A percentile compares a stretch with the other conserved stretches of the same genome.
Conservation (phyloP, 805 yeast genomes). For the Brettanomyces sp. region DNA sequence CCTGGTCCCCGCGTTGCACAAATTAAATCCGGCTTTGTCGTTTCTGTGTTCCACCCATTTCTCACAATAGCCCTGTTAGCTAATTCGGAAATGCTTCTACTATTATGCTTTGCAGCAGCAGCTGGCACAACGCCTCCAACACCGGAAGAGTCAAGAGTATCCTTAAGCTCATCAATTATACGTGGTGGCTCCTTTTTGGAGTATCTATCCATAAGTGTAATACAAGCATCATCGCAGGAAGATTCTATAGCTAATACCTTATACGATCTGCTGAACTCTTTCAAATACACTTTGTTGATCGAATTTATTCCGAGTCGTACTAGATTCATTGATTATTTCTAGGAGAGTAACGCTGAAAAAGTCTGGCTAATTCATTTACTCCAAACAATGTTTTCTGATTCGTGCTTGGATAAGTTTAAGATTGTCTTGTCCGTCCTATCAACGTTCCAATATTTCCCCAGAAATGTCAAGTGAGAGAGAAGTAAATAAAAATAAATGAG, state of each 20-base stretch:
- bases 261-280: constrained; percentile 24
- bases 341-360: too few relatives aligned
- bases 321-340: too few relatives aligned
- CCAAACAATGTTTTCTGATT: neutral
- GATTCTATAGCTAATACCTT: constrained; percentile 81
- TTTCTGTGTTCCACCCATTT: constrained; percentile 25
- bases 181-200: constrained; percentile 30
- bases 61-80: constrained; percentile 35
- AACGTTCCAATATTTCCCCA: too few relatives aligned
- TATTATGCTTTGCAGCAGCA: constrained; percentile 75
- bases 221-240: constrained; percentile 93
- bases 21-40: constrained; percentile 51
- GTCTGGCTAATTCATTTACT: too few relatives aligned
- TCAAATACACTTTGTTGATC: too few relatives aligned
- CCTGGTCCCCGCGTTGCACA: constrained; percentile 97
- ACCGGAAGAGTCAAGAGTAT: constrained; percentile 53
- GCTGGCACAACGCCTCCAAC: constrained; percentile 87
- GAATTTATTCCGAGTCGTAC: too few relatives aligned
- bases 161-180: constrained; percentile 49
- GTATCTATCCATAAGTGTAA: constrained; percentile 57
- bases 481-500: too few relatives aligned
- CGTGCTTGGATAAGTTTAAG: too few relatives aligned
- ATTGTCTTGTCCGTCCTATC: too few relatives aligned
- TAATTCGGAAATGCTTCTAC: constrained; percentile 41
- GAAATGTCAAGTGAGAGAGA: too few relatives aligned